A percentile compares a stretch with the other conserved stretches of the same genome.
Conservation (phyloP, 1,284 basidiomycete genomes). For the Tylopilus orsonianus region DNA sequence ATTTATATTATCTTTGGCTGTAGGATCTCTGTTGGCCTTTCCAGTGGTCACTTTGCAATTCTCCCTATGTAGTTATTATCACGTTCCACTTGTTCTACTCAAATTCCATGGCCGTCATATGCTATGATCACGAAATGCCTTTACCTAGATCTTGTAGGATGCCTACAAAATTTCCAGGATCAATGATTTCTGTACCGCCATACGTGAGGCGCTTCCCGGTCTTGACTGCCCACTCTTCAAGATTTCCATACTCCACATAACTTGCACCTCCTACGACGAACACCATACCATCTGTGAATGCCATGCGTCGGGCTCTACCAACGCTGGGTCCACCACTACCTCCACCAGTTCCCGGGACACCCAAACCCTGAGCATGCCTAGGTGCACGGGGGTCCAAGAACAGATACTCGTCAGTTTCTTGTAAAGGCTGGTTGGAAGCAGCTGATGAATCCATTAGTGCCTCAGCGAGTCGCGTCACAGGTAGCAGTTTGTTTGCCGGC, state of each 20-base stretch:
- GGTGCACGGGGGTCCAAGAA: slow-evolving; percentile 90
- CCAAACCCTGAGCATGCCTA: slow-evolving; percentile 53
- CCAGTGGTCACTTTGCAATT: slow-evolving; percentile 1
- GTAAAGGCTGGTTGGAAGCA: slow-evolving; percentile 88
- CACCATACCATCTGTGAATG: slow-evolving; percentile 87
- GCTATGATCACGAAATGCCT: slow-evolving; percentile 16
- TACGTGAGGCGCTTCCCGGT: slow-evolving; percentile 88
- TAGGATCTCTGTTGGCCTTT: neutral
- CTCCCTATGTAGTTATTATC: slow-evolving; percentile 1
- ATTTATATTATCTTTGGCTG: neutral
- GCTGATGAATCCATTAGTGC: slow-evolving; percentile 96
- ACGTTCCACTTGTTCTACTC: neutral
- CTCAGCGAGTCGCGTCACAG: slow-evolving; percentile 90
- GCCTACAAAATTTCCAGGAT: slow-evolving; percentile 82
- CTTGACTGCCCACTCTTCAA: slow-evolving; percentile 86
- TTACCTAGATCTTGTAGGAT: slow-evolving; percentile 67
- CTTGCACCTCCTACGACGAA: slow-evolving; percentile 97
- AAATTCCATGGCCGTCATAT: neutral
- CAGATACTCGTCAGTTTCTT: slow-evolving; percentile 96
- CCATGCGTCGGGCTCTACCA: slow-evolving; percentile 65
- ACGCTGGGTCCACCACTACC: slow-evolving; percentile 39
- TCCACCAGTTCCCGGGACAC: slow-evolving; percentile 48
- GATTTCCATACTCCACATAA: slow-evolving; percentile 96
- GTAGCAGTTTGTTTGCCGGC: slow-evolving; percentile 91
- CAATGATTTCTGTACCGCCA: slow-evolving; percentile 93